Conservation (phyloP, 2,329 filamentous ascomycete species). For the Paracoccidioides lutzii region DNA sequence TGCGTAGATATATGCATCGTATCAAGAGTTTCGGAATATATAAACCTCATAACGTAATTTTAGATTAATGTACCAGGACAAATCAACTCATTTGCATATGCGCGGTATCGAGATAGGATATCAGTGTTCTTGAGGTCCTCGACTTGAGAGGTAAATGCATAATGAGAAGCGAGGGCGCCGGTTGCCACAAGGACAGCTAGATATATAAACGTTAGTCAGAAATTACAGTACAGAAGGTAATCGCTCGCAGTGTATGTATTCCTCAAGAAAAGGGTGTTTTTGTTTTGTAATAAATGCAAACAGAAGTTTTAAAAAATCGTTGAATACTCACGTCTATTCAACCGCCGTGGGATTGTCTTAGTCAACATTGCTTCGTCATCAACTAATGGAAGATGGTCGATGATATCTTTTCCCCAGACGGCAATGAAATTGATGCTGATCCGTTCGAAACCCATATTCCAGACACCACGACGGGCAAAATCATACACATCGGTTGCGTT, state of each 20-base stretch:
- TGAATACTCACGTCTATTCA: background rate
- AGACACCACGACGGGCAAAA: background rate
- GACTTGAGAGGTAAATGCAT: background rate
- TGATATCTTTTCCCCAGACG: constrained; percentile 41
- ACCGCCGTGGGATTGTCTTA: background rate
- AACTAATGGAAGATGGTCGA: constrained; percentile 25
- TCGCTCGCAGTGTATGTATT: too few species aligned
- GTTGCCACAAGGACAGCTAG: constrained; percentile 1
- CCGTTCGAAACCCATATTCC: constrained; percentile 27
- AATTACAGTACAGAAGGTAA: too few species aligned
- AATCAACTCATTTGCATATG: constrained; percentile 41
- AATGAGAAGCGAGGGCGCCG: background rate
- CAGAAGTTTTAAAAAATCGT: too few species aligned
- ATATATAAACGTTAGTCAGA: background rate
- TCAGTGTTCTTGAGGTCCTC: constrained; percentile 28
- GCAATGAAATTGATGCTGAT: constrained; percentile 44
- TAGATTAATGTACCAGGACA: constrained; percentile 21
- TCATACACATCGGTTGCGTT: constrained; percentile 36
- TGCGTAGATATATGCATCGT: too few species aligned
- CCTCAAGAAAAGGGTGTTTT: constrained; percentile 3
- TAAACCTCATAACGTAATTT: background rate
- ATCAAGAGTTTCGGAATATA: background rate
- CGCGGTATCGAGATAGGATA: constrained; percentile 40
- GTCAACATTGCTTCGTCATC: constrained; percentile 1
- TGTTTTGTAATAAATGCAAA: background rate